Evolutionary conservation across 352 stramenopile genomes (phyloP), one percentile per base, ranked within the genome.

Genomic region (Aphanomyces stellatus): DNA sequence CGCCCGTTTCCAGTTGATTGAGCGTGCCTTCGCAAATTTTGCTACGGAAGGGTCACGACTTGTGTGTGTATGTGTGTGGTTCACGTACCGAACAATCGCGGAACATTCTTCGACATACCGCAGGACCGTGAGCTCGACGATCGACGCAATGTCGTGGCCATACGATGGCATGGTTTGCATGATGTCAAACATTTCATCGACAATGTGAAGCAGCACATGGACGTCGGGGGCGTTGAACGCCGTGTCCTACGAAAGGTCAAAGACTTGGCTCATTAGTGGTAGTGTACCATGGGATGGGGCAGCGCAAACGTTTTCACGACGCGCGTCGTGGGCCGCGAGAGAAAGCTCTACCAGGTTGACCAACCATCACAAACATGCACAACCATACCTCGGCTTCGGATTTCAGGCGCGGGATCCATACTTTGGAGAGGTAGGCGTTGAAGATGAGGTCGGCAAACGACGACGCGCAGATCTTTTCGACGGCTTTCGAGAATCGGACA

Each of bases 351-450:
- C 28, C 24, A 57, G 19, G n/a, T 19, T 53, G n/a, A 53, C 30
- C 11, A 4, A 48, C n/a, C 17, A 30, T 48, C 51, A 30, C 55
- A 42, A 31, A 35, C 17, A 51, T 35, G 10, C 15, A 28, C 17
- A 17, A 51, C 17, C 25, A 34, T 57, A 65, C 57, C 69, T 84
- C 78, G 0, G 85, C 82, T 41, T 90, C 88, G 3, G 69, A 49
- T 60, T 90, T 86, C 37, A 93, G 76, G 51, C 87, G 88, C 22
- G 81, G 79, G 57, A 91, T 80, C 85, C 85, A 93, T 53, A 87
- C 86, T n/a, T 78, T 70, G 2, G 71, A 72, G 31, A 90, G 80
- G 43, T 91, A 93, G 6, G 34, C 55, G 40, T 68, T 10, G 51
- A 90, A 91, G 17, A 76, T 69, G 17, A 67, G 46, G 27, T 88